phyloP scores from a whole-genome alignment of 1,139 yeast species.

The Maudiozyma humilis region DNA sequence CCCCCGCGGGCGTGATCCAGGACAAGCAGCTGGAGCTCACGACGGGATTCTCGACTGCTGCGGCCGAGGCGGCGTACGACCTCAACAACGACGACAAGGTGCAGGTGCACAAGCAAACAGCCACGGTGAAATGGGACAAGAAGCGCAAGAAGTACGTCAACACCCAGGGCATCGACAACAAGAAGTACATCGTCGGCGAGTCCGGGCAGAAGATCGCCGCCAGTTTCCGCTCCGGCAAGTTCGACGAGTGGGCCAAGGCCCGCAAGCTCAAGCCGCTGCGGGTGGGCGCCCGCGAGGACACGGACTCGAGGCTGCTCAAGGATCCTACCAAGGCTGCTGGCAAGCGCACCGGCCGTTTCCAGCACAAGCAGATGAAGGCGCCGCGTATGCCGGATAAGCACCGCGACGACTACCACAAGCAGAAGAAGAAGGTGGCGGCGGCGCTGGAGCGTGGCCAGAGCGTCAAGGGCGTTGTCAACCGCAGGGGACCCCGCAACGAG shows the following conservation, averaged over 20 bases:
- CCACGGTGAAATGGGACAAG: constrained; percentile 86
- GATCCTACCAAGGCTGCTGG: constrained; percentile 24
- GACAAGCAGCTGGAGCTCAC: constrained; percentile 65
- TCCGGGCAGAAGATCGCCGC: constrained; percentile 93
- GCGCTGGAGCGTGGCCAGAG: constrained; percentile 69
- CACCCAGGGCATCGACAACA: constrained; percentile 61
- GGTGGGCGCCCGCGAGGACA: constrained; percentile 48
- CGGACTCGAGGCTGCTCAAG: constrained; percentile 24
- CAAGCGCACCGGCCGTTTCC: constrained; percentile 34
- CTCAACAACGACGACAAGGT: constrained; percentile 70
- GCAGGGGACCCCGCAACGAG: constrained; percentile 47
- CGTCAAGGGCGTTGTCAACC: constrained; percentile 58
- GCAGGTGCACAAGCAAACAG: constrained; percentile 54
- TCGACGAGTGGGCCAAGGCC: constrained; percentile 79
- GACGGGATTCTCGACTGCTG: constrained; percentile 74
- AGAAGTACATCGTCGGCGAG: constrained; percentile 87
- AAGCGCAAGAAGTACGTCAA: constrained; percentile 88
- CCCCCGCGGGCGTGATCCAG: constrained; percentile 70
- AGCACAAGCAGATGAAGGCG: constrained; percentile 67
- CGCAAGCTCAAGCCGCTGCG: constrained; percentile 50
- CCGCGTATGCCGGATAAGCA: constrained; percentile 85
- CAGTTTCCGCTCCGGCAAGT: constrained; percentile 81
- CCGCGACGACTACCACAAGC: constrained; percentile 79
- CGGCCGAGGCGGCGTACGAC: constrained; percentile 78
- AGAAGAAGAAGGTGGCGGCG: constrained; percentile 72